phyloP scores from a whole-genome alignment of 2,329 filamentous ascomycete genomes.

The Tothia fuscella region DNA sequence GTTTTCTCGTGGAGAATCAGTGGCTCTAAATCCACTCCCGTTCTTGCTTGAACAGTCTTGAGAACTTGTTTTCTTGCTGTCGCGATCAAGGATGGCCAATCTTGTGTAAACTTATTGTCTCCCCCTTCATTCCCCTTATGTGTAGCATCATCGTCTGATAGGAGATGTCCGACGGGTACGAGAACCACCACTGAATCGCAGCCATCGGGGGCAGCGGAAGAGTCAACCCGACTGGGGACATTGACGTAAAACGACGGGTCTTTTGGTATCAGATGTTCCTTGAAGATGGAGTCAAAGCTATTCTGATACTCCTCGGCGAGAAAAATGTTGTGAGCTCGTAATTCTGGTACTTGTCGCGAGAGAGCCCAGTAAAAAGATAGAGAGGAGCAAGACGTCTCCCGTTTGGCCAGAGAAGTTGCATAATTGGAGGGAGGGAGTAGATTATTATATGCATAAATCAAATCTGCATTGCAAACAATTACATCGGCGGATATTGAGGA shows the following conservation, averaged over 20 bases:
- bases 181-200: slow-evolving; percentile 57
- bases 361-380: slow-evolving; percentile 71
- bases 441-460: slow-evolving; percentile 63
- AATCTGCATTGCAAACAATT: slow-evolving; percentile 60
- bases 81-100: slow-evolving; percentile 50
- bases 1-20: slow-evolving; percentile 49
- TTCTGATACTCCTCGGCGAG: slow-evolving; percentile 60
- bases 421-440: slow-evolving; percentile 45
- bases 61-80: slow-evolving; percentile 50
- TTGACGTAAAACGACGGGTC: slow-evolving; percentile 69
- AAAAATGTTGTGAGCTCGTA: slow-evolving; percentile 66
- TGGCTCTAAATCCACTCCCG: slow-evolving; percentile 40
- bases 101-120: slow-evolving; percentile 35
- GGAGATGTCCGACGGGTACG: slow-evolving; percentile 59
- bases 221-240: slow-evolving; percentile 58
- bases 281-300: slow-evolving; percentile 67
- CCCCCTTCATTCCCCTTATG: slow-evolving; percentile 18
- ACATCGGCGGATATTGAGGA: slow-evolving; percentile 46
- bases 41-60: slow-evolving; percentile 46
- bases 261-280: slow-evolving; percentile 51
- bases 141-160: slow-evolving; percentile 19
- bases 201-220: slow-evolving; percentile 51
- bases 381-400: slow-evolving; percentile 54
- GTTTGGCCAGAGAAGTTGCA: slow-evolving; percentile 31
- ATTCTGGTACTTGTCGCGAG: slow-evolving; percentile 45